These are phyloP conservation scores for Penicillium atrosanguineum DNA, from an alignment of 495 filamentous ascomycete genomes.

Conservation along the genomic window DNA sequence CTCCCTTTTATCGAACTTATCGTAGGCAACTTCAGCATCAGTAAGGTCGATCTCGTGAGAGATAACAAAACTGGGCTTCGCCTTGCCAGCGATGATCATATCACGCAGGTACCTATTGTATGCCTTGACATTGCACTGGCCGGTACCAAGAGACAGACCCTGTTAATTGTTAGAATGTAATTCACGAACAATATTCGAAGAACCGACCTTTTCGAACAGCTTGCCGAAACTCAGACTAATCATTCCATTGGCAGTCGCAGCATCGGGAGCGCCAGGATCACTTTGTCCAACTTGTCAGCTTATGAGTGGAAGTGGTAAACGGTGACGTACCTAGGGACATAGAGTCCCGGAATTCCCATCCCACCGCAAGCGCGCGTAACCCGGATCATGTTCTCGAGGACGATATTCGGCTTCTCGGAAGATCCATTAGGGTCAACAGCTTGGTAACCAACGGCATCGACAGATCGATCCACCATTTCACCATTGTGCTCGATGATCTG, in stretches of 20 bases:
- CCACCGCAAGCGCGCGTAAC: slow-evolving; percentile 48
- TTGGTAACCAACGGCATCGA: slow-evolving; percentile 57
- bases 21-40: slow-evolving; percentile 48
- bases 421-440: slow-evolving; percentile 42
- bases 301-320: background rate
- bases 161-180: slow-evolving; percentile 12
- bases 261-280: slow-evolving; percentile 46
- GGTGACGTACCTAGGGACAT: slow-evolving; percentile 32
- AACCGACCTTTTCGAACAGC: slow-evolving; percentile 55
- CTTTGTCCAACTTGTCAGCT: slow-evolving; percentile 3
- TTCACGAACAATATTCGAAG: background rate
- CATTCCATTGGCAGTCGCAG: slow-evolving; percentile 47
- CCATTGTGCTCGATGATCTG: slow-evolving; percentile 34
- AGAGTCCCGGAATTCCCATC: slow-evolving; percentile 47
- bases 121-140: slow-evolving; percentile 60
- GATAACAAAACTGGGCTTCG: slow-evolving; percentile 58
- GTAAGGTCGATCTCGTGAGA: slow-evolving; percentile 55
- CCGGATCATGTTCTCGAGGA: slow-evolving; percentile 47
- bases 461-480: slow-evolving; percentile 50
- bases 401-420: slow-evolving; percentile 42
- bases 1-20: slow-evolving; percentile 48
- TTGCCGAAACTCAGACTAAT: slow-evolving; percentile 59
- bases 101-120: slow-evolving; percentile 58
- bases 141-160: slow-evolving; percentile 49
- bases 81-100: slow-evolving; percentile 55